A percentile compares a stretch with the other conserved stretches of the same genome.
Conservation (phyloP, 2,329 filamentous ascomycete genomes). For the Tothia fuscella region DNA sequence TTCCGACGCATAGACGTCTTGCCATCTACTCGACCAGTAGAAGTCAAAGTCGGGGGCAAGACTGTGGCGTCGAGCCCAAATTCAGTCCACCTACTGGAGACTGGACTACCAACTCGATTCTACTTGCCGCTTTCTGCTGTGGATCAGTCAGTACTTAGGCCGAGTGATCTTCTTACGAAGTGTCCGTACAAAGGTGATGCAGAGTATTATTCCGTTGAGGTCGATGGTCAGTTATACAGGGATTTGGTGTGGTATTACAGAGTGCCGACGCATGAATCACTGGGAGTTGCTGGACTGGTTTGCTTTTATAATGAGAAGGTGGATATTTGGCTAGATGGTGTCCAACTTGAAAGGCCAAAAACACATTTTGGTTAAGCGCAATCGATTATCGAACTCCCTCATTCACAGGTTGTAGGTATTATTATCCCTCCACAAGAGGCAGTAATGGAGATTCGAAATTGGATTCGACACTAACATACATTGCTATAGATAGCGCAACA, state of each 20-base stretch:
- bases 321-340: constrained; percentile 47
- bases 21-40: constrained; percentile 40
- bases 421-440: no score
- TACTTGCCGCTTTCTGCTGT: constrained; percentile 46
- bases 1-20: constrained; percentile 54
- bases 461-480: no score
- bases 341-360: constrained; percentile 20
- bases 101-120: constrained; percentile 44
- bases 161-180: constrained; percentile 40
- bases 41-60: constrained; percentile 36
- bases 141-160: constrained; percentile 32
- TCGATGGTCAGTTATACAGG: constrained; percentile 20
- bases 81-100: constrained; percentile 47
- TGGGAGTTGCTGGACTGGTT: constrained; percentile 40
- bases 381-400: no score
- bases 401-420: no score
- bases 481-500: no score
- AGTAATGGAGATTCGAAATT: no score
- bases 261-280: constrained; percentile 45
- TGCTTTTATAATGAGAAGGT: constrained; percentile 62
- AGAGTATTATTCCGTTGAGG: constrained; percentile 45
- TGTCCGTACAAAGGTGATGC: constrained; percentile 60
- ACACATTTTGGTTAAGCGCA: constrained; percentile 17
- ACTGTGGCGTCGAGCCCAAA: constrained; percentile 35
- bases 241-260: constrained; percentile 48